Conservation (phyloP, 2,329 filamentous ascomycete species). For the Neofusicoccum sp. region DNA sequence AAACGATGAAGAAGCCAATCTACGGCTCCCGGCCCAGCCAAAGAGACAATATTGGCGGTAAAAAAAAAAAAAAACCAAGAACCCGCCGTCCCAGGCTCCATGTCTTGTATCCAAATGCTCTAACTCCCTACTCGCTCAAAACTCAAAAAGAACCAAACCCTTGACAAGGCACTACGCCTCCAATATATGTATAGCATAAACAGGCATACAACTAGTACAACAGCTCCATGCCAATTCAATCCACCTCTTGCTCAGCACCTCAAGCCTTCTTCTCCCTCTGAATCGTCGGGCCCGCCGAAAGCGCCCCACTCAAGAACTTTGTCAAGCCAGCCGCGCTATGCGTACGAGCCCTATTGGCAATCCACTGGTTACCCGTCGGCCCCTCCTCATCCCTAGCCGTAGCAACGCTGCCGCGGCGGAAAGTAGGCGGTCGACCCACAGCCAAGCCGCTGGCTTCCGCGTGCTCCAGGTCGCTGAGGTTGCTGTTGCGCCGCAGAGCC, state of each 20-base stretch:
- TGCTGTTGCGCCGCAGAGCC: conserved; percentile 27
- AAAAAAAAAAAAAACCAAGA: too few relatives aligned
- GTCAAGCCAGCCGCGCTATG: conserved; percentile 20
- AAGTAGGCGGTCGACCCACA: background rate
- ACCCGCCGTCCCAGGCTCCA: too few relatives aligned
- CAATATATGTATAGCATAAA: too few relatives aligned
- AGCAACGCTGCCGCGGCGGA: background rate
- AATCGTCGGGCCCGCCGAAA: conserved; percentile 32
- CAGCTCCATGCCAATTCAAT: too few relatives aligned
- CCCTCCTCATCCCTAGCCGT: conserved; percentile 4
- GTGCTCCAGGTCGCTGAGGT: conserved; percentile 21
- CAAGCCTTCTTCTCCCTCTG: conserved; percentile 22
- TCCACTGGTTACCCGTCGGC: background rate
- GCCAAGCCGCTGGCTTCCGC: conserved; percentile 13
- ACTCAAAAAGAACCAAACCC: too few relatives aligned
- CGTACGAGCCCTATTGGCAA: conserved; percentile 14
- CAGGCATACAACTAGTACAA: too few relatives aligned
- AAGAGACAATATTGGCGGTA: too few relatives aligned
- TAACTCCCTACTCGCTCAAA: too few relatives aligned
- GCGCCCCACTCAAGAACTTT: conserved; percentile 27
- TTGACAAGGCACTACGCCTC: too few relatives aligned
- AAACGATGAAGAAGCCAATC: too few relatives aligned
- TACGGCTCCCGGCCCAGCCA: too few relatives aligned
- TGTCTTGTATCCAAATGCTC: too few relatives aligned
- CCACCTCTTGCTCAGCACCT: background rate